phyloP scores from a whole-genome alignment of 1,284 basidiomycete genomes.

The Neotropicomus parvogracilis region DNA sequence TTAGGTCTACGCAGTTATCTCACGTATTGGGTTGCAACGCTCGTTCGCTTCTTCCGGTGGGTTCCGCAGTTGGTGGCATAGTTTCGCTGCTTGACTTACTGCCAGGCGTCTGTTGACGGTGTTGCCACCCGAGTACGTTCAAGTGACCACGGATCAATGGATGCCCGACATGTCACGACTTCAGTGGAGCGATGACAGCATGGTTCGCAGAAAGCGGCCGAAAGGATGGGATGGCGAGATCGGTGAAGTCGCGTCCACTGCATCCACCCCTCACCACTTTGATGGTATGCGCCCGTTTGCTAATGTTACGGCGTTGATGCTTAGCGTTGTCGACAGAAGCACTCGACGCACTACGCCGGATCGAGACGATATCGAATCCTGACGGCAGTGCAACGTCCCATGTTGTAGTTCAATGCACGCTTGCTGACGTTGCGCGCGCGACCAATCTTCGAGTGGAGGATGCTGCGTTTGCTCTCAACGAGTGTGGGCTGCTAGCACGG shows the following conservation, averaged over 20 bases:
- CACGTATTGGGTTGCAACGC: conserved; percentile 85
- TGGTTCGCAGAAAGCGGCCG: conserved; percentile 44
- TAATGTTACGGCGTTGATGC: conserved; percentile 13
- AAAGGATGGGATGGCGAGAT: conserved; percentile 69
- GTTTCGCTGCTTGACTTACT: background rate
- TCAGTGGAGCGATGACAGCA: conserved; percentile 39
- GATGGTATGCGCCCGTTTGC: conserved; percentile 32
- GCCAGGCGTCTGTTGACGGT: conserved; percentile 55
- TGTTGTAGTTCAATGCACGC: conserved; percentile 60
- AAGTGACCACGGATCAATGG: conserved; percentile 40
- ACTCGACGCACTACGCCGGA: conserved; percentile 46
- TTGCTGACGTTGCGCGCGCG: conserved; percentile 71
- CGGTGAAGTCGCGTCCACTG: conserved; percentile 32
- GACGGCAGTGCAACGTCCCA: conserved; percentile 69
- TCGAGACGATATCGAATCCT: conserved; percentile 52
- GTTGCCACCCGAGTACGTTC: conserved; percentile 49
- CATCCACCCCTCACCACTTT: conserved; percentile 22
- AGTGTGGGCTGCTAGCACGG: conserved; percentile 73
- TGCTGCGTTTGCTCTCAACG: conserved; percentile 81
- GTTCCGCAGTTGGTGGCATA: conserved; percentile 21
- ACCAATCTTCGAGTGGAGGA: conserved; percentile 86
- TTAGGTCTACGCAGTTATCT: conserved; percentile 90
- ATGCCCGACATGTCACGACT: conserved; percentile 41
- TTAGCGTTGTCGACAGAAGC: conserved; percentile 32
- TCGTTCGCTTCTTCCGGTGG: conserved; percentile 78